phyloP scores from a whole-genome alignment of 768 basidiomycete species.

The Lactarius akahatsu region DNA sequence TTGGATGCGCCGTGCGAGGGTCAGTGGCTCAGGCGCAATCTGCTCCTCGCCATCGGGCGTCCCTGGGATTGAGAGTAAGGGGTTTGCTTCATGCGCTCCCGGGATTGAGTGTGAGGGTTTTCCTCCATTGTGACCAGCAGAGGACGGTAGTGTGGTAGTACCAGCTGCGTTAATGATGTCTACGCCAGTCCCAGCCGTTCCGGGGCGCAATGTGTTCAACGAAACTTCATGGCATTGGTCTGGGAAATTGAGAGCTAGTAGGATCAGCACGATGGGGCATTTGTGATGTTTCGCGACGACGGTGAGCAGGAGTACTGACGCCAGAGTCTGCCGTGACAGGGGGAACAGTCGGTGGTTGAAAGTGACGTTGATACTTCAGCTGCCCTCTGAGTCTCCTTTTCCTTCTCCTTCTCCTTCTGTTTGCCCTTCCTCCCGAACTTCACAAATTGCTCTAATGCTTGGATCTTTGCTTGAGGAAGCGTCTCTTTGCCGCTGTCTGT shows the following conservation, averaged over 20 bases:
- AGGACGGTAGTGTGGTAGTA: neutral
- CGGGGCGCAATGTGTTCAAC: neutral
- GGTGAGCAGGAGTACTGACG: neutral
- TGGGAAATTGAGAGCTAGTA: constrained; percentile 1
- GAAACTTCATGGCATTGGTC: neutral
- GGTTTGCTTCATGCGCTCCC: neutral
- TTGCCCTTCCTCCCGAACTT: constrained; percentile 28
- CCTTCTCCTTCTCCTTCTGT: constrained; percentile 14
- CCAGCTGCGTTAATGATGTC: neutral
- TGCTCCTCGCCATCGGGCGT: constrained; percentile 7
- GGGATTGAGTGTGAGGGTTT: neutral
- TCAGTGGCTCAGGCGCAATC: constrained; percentile 40
- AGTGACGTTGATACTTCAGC: constrained; percentile 26
- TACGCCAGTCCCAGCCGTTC: constrained; percentile 3
- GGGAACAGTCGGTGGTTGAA: neutral
- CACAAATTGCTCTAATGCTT: constrained; percentile 26
- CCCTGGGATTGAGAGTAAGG: neutral
- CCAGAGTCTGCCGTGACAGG: neutral
- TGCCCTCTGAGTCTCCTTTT: constrained; percentile 4
- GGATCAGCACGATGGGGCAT: neutral
- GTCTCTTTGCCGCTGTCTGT: neutral
- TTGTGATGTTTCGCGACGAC: neutral
- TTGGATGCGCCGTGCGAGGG: constrained; percentile 54
- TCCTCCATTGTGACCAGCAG: neutral
- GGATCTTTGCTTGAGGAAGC: constrained; percentile 24